phyloP scores from a whole-genome alignment of 495 filamentous ascomycete genomes.

The Umbilicaria muhlenbergii region DNA sequence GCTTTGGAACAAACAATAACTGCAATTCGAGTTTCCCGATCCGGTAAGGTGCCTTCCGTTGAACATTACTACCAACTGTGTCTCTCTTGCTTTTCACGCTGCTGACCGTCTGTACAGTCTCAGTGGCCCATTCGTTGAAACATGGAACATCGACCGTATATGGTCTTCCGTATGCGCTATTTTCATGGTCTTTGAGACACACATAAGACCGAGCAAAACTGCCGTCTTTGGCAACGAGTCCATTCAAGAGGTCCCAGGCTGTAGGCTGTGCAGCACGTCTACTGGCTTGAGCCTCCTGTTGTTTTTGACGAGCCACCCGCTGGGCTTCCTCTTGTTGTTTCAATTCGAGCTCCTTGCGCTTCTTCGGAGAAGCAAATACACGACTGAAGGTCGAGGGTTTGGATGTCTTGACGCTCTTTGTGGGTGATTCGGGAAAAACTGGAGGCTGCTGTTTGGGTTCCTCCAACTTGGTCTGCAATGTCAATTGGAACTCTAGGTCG shows the following conservation, averaged over 20 bases:
- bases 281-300: constrained; percentile 50
- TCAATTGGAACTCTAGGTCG: constrained; percentile 93
- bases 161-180: constrained; percentile 68
- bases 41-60: constrained; percentile 74
- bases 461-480: constrained; percentile 86
- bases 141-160: constrained; percentile 77
- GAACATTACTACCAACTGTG: constrained; percentile 35
- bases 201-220: constrained; percentile 89
- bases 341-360: constrained; percentile 82
- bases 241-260: constrained; percentile 76
- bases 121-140: constrained; percentile 96
- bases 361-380: constrained; percentile 86
- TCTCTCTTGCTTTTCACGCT: constrained; percentile 86
- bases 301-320: constrained; percentile 38
- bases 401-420: constrained; percentile 35
- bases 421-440: constrained; percentile 35
- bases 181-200: constrained; percentile 80
- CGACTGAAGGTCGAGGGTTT: constrained; percentile 80
- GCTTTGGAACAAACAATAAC: constrained; percentile 83
- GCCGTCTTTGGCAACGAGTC: constrained; percentile 75
- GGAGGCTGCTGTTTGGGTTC: constrained; percentile 44
- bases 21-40: constrained; percentile 89
- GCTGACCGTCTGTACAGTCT: constrained; percentile 48
- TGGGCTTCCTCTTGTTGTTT: constrained; percentile 64
- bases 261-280: constrained; percentile 34